These are phyloP conservation scores for Eucalyptus regnans DNA, from an alignment of 345 rosid genomes.

Conservation along the genomic window DNA sequence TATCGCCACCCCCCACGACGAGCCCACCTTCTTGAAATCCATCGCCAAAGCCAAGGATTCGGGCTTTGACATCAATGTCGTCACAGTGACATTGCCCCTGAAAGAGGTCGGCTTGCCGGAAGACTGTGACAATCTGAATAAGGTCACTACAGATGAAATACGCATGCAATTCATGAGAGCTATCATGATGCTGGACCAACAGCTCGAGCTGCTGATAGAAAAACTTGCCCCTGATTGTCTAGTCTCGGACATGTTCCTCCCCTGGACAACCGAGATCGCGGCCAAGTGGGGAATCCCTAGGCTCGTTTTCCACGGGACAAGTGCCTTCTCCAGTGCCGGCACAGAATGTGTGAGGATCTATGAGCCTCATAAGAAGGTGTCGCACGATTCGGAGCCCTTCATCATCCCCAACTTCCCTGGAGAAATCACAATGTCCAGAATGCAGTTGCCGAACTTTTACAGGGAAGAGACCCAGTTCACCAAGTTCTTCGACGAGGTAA, in stretches of 20 bases:
- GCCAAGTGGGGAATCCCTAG: constrained; percentile 16
- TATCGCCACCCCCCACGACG: constrained; percentile 8
- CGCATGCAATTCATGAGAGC: background rate
- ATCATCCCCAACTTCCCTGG: background rate
- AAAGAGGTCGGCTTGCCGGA: constrained; percentile 11
- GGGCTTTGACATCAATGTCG: constrained; percentile 5
- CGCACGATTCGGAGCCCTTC: constrained; percentile 14
- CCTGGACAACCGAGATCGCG: background rate
- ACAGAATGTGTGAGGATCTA: background rate
- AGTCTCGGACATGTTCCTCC: constrained; percentile 11
- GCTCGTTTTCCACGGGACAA: constrained; percentile 13
- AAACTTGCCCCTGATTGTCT: constrained; percentile 7
- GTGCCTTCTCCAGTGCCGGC: constrained; percentile 4
- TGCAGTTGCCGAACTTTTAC: background rate
- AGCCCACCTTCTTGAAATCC: background rate
- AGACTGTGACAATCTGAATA: background rate
- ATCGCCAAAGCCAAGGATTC: background rate
- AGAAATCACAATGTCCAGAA: constrained; percentile 1
- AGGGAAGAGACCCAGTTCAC: background rate
- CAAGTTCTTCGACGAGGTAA: background rate
- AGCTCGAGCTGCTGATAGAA: constrained; percentile 3
- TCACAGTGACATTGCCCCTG: constrained; percentile 1
- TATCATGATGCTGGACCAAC: background rate
- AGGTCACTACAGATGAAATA: background rate
- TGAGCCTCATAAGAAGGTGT: constrained; percentile 2